Evolutionary conservation across 768 basidiomycete genomes (phyloP).

Genomic region (Podaxis sp.): DNA sequence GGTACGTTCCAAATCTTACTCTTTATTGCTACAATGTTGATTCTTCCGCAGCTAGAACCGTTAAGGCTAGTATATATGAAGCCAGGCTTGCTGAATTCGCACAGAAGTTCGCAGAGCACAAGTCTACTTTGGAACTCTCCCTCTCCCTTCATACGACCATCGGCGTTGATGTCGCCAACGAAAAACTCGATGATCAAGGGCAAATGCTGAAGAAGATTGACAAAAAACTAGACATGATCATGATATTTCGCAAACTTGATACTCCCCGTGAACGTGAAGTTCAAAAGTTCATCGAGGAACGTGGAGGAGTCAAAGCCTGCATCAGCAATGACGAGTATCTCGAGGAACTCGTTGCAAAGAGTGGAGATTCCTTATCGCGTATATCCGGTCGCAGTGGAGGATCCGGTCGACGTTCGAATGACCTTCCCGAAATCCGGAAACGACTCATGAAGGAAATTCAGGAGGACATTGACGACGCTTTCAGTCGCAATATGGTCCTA

Average conservation of each 20-base stretch:
- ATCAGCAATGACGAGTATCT: slow-evolving; percentile 32
- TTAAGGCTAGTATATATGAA: slow-evolving; percentile 36
- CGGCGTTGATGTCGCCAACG: slow-evolving; percentile 32
- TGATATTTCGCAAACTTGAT: slow-evolving; percentile 36
- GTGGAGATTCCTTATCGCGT: slow-evolving; percentile 27
- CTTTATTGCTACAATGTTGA: neutral
- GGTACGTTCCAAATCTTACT: slow-evolving; percentile 20
- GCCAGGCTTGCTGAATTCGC: slow-evolving; percentile 30
- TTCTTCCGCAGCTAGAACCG: slow-evolving; percentile 27
- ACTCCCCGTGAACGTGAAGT: slow-evolving; percentile 37
- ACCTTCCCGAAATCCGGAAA: slow-evolving; percentile 27
- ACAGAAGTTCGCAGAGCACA: slow-evolving; percentile 30
- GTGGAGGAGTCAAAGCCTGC: slow-evolving; percentile 35
- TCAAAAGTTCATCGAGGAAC: slow-evolving; percentile 33
- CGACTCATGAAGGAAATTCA: slow-evolving; percentile 29
- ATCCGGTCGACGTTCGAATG: slow-evolving; percentile 20
- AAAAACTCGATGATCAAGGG: slow-evolving; percentile 24
- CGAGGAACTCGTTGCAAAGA: slow-evolving; percentile 28
- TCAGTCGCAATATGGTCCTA: slow-evolving; percentile 35
- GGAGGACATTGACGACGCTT: slow-evolving; percentile 35
- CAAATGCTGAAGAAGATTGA: slow-evolving; percentile 22
- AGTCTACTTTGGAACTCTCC: slow-evolving; percentile 31
- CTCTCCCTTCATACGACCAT: slow-evolving; percentile 36
- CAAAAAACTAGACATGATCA: slow-evolving; percentile 29
- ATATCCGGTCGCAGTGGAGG: slow-evolving; percentile 23